Evolutionary conservation across 2,329 filamentous ascomycete genomes (phyloP), one percentile per base, ranked within the genome.

Genomic region (Cladosporium sp.): DNA sequence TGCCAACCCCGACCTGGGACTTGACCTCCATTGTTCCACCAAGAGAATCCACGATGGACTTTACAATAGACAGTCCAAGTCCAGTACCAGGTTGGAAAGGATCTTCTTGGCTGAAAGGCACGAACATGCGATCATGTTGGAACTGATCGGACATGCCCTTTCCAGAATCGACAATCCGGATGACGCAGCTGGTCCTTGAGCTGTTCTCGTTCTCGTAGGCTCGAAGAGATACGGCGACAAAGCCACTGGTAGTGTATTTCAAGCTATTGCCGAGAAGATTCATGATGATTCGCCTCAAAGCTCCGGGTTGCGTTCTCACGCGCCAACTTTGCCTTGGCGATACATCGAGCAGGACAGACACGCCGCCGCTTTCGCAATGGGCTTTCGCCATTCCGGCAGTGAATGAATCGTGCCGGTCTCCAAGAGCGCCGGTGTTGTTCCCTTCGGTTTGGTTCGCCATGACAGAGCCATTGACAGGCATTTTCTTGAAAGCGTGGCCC

Each of bases 71-170:
- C 32, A 91, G 76, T 0, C 89, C 89, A 0, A 91, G 78, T 0
- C 89, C 89, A 0, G 86, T 85, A 0, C 89, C 89, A 0, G 85
- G 82, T 0, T 84, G 80, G 1, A 90, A 76, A 0, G 79, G 76
- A 57, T 90, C 83, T 70, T 91, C 89, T 67, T 91, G 89, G 0
- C 81, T 76, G 67, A 91, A 91, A 0, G 88, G 86, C 0, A 83
- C 85, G 71, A 88, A 91, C 0, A 91, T 75, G 16, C 83, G 82
- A 10, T 85, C 83, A 23, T 83, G 80, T 13, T 90, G 76, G 68
- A 86, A 91, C 11, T 89, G 85, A 6, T 85, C 79, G 0, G 83
- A 83, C 36, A 91, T 91, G 1, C 89, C 89, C 53, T 82, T 83
- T 1, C 89, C 89, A 0, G 89, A 88, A 69, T 91, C 89, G 0